Base-by-base conservation (phyloP, 1,284 basidiomycete genomes). In the Leccinum pachyderme region DNA sequence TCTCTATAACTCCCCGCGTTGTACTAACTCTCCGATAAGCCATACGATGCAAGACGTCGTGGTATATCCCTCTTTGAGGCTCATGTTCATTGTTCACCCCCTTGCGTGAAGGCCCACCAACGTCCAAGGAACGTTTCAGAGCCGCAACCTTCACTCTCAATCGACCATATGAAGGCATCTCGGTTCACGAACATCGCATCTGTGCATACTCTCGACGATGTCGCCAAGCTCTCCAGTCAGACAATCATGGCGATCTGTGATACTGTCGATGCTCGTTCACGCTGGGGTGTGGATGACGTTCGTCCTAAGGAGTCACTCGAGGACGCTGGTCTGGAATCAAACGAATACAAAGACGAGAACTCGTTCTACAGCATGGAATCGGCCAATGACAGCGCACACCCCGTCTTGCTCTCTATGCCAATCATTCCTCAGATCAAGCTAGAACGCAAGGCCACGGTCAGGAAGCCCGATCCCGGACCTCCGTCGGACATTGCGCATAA, bases 361-460 rank as follows among this genome's bases (percentile, higher is more conserved):
- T 68, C 69, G 4, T 46, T 68, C 0, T 69, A 71, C 13, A 66
- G 65, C 48, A 56, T 46, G 55, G 61, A 65, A 44, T 71, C 69
- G 15, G 65, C 67, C 22, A 59, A 67, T 41, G 59, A 64, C n/a
- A 65, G 68, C 4, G 49, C 50, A 1, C 65, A 67, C 35, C 52
- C 54, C 4, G 28, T 61, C 32, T 54, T 69, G 47, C 59, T 71
- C 48, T 69, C 69, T 7, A 67, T 67, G 54, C 65, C 69, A 7
- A 51, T 59, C 1, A 70, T 67, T n/a, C 65, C 65, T 22, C 53
- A 47, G 49, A 67, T 67, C 47, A 67, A 58, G 27, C 65, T 67
- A 3, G 59, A 67, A 27, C 64, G 66, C 39, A 68, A 65, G 31
- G 64, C 64, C n/a, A 65, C 64, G 4, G 47, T 68, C n/a, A 67